phyloP scores from a whole-genome alignment of 2,329 filamentous ascomycete genomes.

The Claviceps capensis region DNA sequence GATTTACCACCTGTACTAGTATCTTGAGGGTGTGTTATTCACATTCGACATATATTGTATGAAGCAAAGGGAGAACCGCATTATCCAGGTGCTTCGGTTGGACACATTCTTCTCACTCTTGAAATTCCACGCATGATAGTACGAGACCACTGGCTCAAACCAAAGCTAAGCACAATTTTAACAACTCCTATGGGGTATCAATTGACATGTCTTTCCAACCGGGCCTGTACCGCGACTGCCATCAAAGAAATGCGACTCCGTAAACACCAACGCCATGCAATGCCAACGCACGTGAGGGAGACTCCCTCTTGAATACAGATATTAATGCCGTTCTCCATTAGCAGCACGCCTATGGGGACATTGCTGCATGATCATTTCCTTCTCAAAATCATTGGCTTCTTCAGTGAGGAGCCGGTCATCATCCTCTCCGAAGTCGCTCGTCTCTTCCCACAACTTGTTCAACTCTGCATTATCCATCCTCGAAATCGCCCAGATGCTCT shows the following conservation, averaged over 20 bases:
- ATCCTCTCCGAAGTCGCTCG: conserved; percentile 75
- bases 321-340: conserved; percentile 18
- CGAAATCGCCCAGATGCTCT: conserved; percentile 85
- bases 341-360: conserved; percentile 24
- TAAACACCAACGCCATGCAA: conserved; percentile 11
- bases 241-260: conserved; percentile 1
- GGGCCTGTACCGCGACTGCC: background rate
- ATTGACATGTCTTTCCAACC: conserved; percentile 8
- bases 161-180: background rate
- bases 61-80: background rate
- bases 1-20: conserved; percentile 21
- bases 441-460: conserved; percentile 73
- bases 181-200: conserved; percentile 15
- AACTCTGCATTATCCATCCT: conserved; percentile 52
- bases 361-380: conserved; percentile 25
- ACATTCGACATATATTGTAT: background rate
- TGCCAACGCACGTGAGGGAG: background rate
- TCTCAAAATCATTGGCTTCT: conserved; percentile 42
- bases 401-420: conserved; percentile 67
- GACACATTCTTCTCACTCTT: background rate
- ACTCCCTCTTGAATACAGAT: background rate
- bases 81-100: background rate
- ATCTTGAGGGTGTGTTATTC: conserved; percentile 12
- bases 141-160: background rate
- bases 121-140: background rate